Evolutionary conservation across 2,329 filamentous ascomycete species (phyloP).

Genomic region (Colletotrichum tropicale): DNA sequence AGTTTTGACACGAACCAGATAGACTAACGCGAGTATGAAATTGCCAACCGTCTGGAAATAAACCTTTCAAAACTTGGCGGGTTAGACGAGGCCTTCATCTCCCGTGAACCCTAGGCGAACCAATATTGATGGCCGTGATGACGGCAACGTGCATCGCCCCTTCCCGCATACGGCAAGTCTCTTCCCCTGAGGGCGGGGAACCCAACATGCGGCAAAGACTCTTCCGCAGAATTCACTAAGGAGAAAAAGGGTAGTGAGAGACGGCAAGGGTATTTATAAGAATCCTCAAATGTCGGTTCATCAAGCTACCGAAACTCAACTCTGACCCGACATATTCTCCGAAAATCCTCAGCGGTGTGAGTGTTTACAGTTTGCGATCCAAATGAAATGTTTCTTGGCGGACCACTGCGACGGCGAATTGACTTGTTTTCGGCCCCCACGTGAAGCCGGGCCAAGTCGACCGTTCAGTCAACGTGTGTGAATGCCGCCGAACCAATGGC

Average conservation of each 20-base stretch:
- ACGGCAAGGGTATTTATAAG: background rate
- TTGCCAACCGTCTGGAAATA: background rate
- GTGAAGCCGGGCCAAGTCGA: background rate
- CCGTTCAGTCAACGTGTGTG: background rate
- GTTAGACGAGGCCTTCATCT: background rate
- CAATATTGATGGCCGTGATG: background rate
- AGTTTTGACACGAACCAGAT: background rate
- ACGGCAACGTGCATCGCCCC: background rate
- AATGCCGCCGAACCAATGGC: background rate
- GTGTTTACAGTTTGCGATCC: background rate
- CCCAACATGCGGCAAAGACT: background rate
- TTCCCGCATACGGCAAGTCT: background rate
- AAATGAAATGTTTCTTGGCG: background rate
- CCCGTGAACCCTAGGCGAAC: background rate
- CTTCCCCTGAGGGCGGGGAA: background rate
- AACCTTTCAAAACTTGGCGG: background rate
- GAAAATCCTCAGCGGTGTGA: background rate
- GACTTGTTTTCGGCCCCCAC: background rate
- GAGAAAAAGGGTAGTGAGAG: background rate
- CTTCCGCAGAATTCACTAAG: background rate
- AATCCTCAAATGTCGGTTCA: background rate
- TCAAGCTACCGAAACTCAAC: background rate
- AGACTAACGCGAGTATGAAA: background rate
- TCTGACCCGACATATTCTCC: background rate
- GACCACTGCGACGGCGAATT: background rate